phyloP scores from a whole-genome alignment of 345 rosid species.

The Combretum micranthum region DNA sequence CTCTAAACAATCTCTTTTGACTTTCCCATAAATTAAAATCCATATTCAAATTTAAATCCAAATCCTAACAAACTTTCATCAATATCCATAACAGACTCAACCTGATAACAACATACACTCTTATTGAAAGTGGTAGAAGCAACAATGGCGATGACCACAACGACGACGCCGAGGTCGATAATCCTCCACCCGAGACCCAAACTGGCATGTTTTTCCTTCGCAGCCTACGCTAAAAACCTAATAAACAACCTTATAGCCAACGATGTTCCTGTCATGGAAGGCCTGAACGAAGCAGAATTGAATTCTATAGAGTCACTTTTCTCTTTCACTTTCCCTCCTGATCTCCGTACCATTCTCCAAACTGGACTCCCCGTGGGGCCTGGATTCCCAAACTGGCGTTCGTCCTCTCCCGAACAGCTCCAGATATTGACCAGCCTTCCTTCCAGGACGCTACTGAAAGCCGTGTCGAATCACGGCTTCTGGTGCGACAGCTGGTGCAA shows the following conservation, averaged over 20 bases:
- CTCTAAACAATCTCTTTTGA: too few relatives aligned
- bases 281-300: slow-evolving; percentile 63
- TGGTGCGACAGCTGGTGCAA: slow-evolving; percentile 79
- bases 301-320: slow-evolving; percentile 45
- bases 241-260: slow-evolving; percentile 41
- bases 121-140: not conserved
- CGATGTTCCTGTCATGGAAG: slow-evolving; percentile 44
- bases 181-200: slow-evolving; percentile 16
- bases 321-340: slow-evolving; percentile 68
- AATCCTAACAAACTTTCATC: too few relatives aligned
- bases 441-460: slow-evolving; percentile 32
- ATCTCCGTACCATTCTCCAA: slow-evolving; percentile 75
- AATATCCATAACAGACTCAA: too few relatives aligned
- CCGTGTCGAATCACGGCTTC: slow-evolving; percentile 35
- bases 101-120: too few relatives aligned
- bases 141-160: not conserved
- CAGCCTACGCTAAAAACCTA: slow-evolving; percentile 59
- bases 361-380: slow-evolving; percentile 70
- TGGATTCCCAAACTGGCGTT: slow-evolving; percentile 76
- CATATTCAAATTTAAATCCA: too few relatives aligned
- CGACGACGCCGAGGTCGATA: not conserved
- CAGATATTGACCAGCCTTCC: slow-evolving; percentile 47
- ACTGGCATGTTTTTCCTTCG: slow-evolving; percentile 51
- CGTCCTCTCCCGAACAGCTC: slow-evolving; percentile 59
- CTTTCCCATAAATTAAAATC: too few relatives aligned